Conservation (phyloP, 2,329 filamentous ascomycete species). For the Emmonsia crescens region DNA sequence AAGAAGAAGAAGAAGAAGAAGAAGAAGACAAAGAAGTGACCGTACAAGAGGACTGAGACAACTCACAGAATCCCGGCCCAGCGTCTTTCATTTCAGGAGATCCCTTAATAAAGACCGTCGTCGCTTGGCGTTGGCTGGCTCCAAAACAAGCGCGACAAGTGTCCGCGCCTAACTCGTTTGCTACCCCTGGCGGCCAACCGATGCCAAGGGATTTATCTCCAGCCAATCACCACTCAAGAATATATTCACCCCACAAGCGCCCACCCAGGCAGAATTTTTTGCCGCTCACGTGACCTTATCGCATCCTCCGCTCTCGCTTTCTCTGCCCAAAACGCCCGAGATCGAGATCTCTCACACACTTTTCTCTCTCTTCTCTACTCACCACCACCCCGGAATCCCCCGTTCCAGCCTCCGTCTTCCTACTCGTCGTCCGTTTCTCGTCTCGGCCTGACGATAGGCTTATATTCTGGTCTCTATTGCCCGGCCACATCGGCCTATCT, state of each 20-base stretch:
- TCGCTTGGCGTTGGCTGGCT: neutral
- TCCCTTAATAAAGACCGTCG: neutral
- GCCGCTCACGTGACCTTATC: conserved; percentile 2
- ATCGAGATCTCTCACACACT: neutral
- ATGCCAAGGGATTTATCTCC: neutral
- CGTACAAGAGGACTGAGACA: neutral
- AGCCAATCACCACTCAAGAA: neutral
- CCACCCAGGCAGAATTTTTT: neutral
- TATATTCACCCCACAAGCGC: neutral
- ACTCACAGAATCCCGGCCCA: neutral
- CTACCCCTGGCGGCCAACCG: neutral
- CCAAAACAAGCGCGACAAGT: conserved; percentile 1
- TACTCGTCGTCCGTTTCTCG: neutral
- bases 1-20: neutral
- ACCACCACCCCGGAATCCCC: neutral
- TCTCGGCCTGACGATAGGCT: neutral
- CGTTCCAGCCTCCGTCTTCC: neutral
- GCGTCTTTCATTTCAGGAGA: neutral
- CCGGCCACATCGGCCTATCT: neutral
- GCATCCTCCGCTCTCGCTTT: neutral
- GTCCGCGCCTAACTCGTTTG: neutral
- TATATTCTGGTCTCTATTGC: neutral
- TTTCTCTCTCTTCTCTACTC: neutral
- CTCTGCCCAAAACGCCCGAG: neutral
- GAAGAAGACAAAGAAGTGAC: neutral